phyloP scores from a whole-genome alignment of 164 flowering plant species.

The Protea cynaroides region DNA sequence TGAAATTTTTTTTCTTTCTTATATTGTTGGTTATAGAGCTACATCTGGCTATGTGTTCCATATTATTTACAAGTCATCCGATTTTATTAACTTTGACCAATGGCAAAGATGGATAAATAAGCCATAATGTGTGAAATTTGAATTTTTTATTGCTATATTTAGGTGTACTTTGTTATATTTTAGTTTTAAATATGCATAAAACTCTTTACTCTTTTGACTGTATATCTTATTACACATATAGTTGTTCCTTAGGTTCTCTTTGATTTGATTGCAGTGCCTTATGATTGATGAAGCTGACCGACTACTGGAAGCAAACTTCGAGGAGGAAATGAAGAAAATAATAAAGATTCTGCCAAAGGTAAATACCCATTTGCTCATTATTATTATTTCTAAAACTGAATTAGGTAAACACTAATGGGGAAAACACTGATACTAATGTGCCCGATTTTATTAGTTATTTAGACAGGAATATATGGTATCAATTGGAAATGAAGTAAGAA shows the following conservation, averaged over 20 bases:
- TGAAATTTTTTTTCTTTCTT: too few relatives aligned
- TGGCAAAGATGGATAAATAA: too few relatives aligned
- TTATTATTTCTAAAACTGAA: neutral
- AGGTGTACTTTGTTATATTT: too few relatives aligned
- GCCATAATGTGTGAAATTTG: too few relatives aligned
- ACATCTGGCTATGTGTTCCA: too few relatives aligned
- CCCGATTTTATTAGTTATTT: neutral
- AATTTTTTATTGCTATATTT: too few relatives aligned
- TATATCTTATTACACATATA: neutral
- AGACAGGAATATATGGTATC: neutral
- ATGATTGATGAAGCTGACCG: slow-evolving; percentile 95
- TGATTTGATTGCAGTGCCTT: slow-evolving; percentile 62
- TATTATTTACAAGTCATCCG: too few relatives aligned
- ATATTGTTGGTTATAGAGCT: too few relatives aligned
- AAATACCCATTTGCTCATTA: neutral
- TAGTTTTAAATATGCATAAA: too few relatives aligned
- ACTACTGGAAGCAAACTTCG: slow-evolving; percentile 86
- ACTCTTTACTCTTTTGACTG: too few relatives aligned
- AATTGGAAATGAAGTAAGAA: neutral
- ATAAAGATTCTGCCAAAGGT: slow-evolving; percentile 85
- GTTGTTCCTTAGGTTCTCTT: slow-evolving; percentile 3
- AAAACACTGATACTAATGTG: neutral
- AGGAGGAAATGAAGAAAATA: slow-evolving; percentile 94
- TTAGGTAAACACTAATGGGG: neutral
- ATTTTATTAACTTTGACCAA: too few relatives aligned